Base-by-base conservation (phyloP, 2,329 filamentous ascomycete genomes). In the Epichloe brachyelytri region DNA sequence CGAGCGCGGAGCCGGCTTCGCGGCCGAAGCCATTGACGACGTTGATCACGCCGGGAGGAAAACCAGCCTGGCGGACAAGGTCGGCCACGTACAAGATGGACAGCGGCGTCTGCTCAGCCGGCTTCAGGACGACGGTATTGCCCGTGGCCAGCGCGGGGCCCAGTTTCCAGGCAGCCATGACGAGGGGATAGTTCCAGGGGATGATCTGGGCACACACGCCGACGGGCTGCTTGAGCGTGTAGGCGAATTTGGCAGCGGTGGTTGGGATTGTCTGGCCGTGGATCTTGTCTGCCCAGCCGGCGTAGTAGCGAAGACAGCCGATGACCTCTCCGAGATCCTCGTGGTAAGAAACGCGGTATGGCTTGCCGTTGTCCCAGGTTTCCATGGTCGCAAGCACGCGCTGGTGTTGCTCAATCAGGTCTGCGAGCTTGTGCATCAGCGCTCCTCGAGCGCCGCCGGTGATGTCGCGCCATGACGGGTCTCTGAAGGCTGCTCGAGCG, bases 341-440 rank as follows among this genome's bases (percentile, higher is more conserved):
- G 41, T 73, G 74, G n/a, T 83, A 62, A 0, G 86, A 73, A 12
- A 83, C 80, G 2, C 68, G 65, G 65, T 85, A 88, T 1, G 85
- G 82, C 52, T 67, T 66, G 63, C 85, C 87, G 58, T 89, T 90
- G 62, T 93, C 87, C 86, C 86, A 91, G 0, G 88, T 86, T 68
- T 94, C 87, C 6, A 75, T 65, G 1, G 72, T 73, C 5, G 72
- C 71, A 4, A 76, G 61, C 0, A 59, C 50, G 38, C 72, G 70
- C 30, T 72, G 74, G 62, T 91, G 73, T 61, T 81, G 64, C 55
- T 86, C 82, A 20, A 89, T 71, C 26, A 93, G 71, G 48, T 85
- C 77, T 11, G 84, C 82, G 14, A 93, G 77, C 62, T 82, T 86
- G 63, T 75, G 75, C 73, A 93, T 77, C 49, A 91, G 65, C 36